Percentiles rank a stretch among this genome's conserved stretches.
These are phyloP conservation scores for Didymella arachidicola DNA, from an alignment of 2,329 filamentous ascomycete species.

Conservation along the genomic window DNA sequence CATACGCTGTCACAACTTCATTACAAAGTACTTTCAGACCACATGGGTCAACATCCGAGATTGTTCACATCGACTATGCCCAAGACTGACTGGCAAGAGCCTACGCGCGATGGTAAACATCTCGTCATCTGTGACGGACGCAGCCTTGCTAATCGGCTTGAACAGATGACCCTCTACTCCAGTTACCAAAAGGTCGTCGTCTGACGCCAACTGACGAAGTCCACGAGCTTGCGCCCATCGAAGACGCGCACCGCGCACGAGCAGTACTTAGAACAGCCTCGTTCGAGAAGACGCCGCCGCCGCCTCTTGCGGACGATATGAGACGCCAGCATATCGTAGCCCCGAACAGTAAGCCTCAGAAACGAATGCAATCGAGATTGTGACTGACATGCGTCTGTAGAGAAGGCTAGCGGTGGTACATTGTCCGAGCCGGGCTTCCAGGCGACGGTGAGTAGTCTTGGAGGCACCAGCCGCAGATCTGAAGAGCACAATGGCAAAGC, in stretches of 20 bases:
- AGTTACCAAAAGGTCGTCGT: neutral
- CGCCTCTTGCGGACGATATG: neutral
- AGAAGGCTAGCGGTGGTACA: too few relatives aligned
- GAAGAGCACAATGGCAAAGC: neutral
- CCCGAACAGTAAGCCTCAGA: neutral
- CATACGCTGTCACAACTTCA: neutral
- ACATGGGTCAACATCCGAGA: neutral
- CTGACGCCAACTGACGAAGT: neutral
- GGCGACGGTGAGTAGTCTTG: neutral
- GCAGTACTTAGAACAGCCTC: too few relatives aligned
- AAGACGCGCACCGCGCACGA: neutral
- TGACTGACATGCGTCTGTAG: neutral
- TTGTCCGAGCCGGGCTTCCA: neutral
- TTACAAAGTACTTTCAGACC: neutral
- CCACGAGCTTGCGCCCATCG: neutral
- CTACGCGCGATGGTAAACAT: neutral
- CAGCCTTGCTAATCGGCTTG: neutral
- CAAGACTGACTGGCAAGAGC: conserved; percentile 13
- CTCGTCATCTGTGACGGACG: neutral
- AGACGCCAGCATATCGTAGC: neutral
- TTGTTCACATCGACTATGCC: neutral
- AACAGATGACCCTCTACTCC: conserved; percentile 3
- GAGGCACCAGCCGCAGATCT: neutral
- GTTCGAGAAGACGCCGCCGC: neutral
- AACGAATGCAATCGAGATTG: neutral